phyloP scores from a whole-genome alignment of 106 monocot genomes.

The Dendrobium huoshanense region DNA sequence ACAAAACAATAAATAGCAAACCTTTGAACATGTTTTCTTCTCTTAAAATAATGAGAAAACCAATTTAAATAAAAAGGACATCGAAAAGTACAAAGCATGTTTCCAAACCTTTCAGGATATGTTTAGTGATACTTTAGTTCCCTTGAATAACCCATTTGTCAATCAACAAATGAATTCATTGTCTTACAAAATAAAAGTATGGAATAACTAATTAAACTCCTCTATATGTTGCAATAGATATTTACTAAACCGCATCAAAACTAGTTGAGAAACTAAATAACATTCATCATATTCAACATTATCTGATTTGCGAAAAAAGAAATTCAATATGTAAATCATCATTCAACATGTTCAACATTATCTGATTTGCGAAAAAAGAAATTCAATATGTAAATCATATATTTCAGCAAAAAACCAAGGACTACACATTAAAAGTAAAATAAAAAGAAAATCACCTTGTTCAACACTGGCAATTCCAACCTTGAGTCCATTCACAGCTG shows the following conservation, averaged over 20 bases:
- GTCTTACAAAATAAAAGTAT: not conserved
- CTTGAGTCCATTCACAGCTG: slow-evolving; percentile 66
- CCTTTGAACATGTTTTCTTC: not conserved
- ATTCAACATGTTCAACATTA: not conserved
- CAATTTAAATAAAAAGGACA: not conserved
- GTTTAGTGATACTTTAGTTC: not conserved
- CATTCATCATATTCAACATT: no score
- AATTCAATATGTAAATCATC: not conserved
- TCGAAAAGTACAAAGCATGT: not conserved
- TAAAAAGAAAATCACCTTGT: slow-evolving; percentile 30
- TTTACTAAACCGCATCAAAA: not conserved
- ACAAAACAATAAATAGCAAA: not conserved
- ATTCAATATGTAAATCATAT: not conserved
- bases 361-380: not conserved
- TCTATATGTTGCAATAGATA: no score
- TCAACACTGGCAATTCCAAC: slow-evolving; percentile 47
- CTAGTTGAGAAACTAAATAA: not conserved
- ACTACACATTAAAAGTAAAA: slow-evolving; percentile 3
- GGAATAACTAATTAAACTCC: not conserved
- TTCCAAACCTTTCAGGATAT: not conserved
- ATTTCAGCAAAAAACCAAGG: not conserved
- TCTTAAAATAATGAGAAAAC: not conserved
- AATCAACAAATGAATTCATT: not conserved
- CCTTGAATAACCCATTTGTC: not conserved
- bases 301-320: not conserved